Evolutionary conservation across 2,329 filamentous ascomycete genomes (phyloP).

Genomic region (Rhinocladiella mackenziei): DNA sequence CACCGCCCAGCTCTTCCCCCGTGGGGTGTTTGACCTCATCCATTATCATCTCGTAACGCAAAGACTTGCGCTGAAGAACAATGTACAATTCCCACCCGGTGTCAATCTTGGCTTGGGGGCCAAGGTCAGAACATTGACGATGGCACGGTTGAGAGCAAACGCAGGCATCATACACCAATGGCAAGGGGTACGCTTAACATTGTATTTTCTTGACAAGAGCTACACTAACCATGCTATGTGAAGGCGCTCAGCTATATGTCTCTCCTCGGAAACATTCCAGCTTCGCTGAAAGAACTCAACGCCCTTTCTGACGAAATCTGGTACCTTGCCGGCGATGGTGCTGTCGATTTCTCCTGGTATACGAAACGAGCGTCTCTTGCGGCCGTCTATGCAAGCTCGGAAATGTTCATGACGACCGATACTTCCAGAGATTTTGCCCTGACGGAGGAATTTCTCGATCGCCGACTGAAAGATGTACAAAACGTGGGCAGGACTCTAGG

Average conservation of each 20-base stretch:
- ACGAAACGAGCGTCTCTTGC: constrained; percentile 62
- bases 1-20: constrained; percentile 74
- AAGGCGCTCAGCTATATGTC: constrained; percentile 89
- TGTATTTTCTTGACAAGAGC: neutral
- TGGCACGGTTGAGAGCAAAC: constrained; percentile 76
- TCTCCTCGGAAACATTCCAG: constrained; percentile 70
- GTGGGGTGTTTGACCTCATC: constrained; percentile 77
- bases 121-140: constrained; percentile 67
- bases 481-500: constrained; percentile 59
- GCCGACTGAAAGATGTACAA: constrained; percentile 67
- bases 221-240: constrained; percentile 12
- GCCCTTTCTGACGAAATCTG: constrained; percentile 87
- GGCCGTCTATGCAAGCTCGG: constrained; percentile 69
- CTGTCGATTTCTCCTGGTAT: constrained; percentile 87
- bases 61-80: constrained; percentile 55
- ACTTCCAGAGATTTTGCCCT: constrained; percentile 66
- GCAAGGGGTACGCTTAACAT: constrained; percentile 70
- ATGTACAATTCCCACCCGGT: constrained; percentile 37
- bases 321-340: constrained; percentile 75
- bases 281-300: constrained; percentile 73
- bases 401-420: constrained; percentile 94
- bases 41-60: constrained; percentile 69
- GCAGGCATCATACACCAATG: constrained; percentile 67
- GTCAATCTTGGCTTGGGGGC: constrained; percentile 49
- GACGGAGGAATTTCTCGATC: constrained; percentile 74